A percentile compares a stretch with the other conserved stretches of the same genome.
These are phyloP conservation scores for Beauveria medogensis DNA, from an alignment of 2,329 filamentous ascomycete genomes.

Conservation along the genomic window DNA sequence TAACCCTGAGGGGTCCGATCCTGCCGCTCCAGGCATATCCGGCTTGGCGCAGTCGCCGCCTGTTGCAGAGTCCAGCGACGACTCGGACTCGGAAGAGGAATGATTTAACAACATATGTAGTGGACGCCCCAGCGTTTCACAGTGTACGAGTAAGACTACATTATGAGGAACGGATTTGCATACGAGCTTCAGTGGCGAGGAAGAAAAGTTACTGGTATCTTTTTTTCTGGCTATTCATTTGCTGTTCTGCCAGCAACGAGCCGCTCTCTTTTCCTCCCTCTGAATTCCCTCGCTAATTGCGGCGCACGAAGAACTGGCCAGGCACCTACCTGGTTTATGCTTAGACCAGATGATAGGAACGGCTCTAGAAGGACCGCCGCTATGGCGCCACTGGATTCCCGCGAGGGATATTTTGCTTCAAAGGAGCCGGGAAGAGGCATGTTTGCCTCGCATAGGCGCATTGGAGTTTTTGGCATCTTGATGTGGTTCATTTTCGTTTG, in stretches of 20 bases:
- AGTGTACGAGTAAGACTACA: constrained; percentile 9
- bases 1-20: constrained; percentile 24
- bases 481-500: not conserved
- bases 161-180: constrained; percentile 10
- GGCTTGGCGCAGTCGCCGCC: constrained; percentile 17
- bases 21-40: constrained; percentile 17
- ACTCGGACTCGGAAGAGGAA: constrained; percentile 41
- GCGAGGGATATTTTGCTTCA: constrained; percentile 8
- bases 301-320: not conserved
- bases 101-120: constrained; percentile 19
- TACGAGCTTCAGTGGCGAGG: not conserved
- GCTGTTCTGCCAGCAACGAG: not conserved
- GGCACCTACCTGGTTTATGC: not conserved
- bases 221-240: not conserved
- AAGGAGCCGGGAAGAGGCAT: not conserved
- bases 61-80: constrained; percentile 31
- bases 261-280: not conserved
- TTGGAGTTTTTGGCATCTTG: constrained; percentile 8
- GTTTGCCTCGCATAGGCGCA: constrained; percentile 1
- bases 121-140: not conserved
- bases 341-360: not conserved
- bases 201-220: not conserved
- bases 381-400: not conserved
- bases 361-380: constrained; percentile 2
- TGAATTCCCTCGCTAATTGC: not conserved